Evolutionary conservation across 2,329 filamentous ascomycete genomes (phyloP).

Genomic region (Ophiostoma tasmaniense): DNA sequence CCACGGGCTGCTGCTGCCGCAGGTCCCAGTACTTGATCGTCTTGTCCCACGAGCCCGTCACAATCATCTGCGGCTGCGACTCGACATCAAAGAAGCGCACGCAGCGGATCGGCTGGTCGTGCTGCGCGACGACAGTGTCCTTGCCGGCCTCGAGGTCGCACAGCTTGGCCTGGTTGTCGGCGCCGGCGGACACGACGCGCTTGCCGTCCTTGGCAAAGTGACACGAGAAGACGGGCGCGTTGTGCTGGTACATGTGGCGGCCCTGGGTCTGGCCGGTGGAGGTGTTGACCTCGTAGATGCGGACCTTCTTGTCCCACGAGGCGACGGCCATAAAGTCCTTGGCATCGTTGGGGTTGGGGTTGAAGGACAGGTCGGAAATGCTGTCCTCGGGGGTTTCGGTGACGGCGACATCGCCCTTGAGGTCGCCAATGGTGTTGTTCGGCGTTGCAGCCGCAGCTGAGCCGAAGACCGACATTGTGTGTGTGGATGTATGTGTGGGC

Average conservation of each 20-base stretch:
- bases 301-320: conserved; percentile 97
- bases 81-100: conserved; percentile 69
- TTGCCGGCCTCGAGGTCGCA: conserved; percentile 68
- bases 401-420: conserved; percentile 79
- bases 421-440: conserved; percentile 75
- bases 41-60: conserved; percentile 91
- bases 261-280: conserved; percentile 67
- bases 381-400: conserved; percentile 75
- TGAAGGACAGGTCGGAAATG: conserved; percentile 77
- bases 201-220: conserved; percentile 94
- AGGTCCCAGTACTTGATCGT: conserved; percentile 86
- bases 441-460: conserved; percentile 40
- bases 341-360: conserved; percentile 40
- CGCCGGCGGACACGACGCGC: conserved; percentile 78
- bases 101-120: conserved; percentile 73
- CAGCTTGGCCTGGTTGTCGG: conserved; percentile 83
- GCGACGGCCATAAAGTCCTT: conserved; percentile 77
- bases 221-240: conserved; percentile 72
- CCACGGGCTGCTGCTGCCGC: conserved; percentile 56
- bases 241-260: conserved; percentile 78
- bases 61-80: conserved; percentile 63
- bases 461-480: conserved; percentile 49
- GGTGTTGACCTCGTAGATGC: conserved; percentile 83
- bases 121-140: conserved; percentile 67
- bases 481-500: background rate